Percentiles rank a stretch among this genome's conserved stretches.
Conservation (phyloP, 2,329 filamentous ascomycete genomes). For the Stachybotrys echinatus region DNA sequence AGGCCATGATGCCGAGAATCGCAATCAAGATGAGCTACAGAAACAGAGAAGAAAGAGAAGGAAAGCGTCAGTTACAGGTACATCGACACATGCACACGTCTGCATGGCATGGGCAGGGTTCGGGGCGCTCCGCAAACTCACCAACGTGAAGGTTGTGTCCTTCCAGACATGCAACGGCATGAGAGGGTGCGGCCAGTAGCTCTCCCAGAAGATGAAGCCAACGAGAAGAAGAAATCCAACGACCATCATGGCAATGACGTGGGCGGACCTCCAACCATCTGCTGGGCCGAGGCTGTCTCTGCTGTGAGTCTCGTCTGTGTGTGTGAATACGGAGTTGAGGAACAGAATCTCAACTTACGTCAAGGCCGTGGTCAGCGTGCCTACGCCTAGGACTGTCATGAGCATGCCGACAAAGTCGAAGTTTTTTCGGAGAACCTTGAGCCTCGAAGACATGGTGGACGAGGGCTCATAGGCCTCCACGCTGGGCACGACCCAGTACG, state of each 20-base stretch:
- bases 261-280: slow-evolving; percentile 56
- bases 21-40: slow-evolving; percentile 49
- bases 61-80: too few relatives aligned
- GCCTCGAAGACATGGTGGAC: slow-evolving; percentile 12
- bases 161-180: slow-evolving; percentile 52
- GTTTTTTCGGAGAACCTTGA: slow-evolving; percentile 37
- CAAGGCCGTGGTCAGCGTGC: slow-evolving; percentile 57
- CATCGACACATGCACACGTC: too few relatives aligned
- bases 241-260: slow-evolving; percentile 58
- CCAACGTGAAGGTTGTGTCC: slow-evolving; percentile 60
- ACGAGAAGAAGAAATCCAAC: slow-evolving; percentile 51
- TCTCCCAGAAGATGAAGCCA: slow-evolving; percentile 59
- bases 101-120: background rate
- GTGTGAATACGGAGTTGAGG: background rate
- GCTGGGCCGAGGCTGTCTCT: slow-evolving; percentile 47
- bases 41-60: background rate
- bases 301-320: too few relatives aligned
- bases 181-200: slow-evolving; percentile 39
- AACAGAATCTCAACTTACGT: slow-evolving; percentile 33
- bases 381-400: slow-evolving; percentile 59
- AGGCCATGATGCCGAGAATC: slow-evolving; percentile 57
- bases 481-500: slow-evolving; percentile 56
- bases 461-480: slow-evolving; percentile 38
- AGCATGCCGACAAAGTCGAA: slow-evolving; percentile 58
- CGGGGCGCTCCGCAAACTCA: too few relatives aligned